These are phyloP conservation scores for Psidium friedrichsthalianum DNA, from an alignment of 345 rosid genomes.

Conservation along the genomic window DNA sequence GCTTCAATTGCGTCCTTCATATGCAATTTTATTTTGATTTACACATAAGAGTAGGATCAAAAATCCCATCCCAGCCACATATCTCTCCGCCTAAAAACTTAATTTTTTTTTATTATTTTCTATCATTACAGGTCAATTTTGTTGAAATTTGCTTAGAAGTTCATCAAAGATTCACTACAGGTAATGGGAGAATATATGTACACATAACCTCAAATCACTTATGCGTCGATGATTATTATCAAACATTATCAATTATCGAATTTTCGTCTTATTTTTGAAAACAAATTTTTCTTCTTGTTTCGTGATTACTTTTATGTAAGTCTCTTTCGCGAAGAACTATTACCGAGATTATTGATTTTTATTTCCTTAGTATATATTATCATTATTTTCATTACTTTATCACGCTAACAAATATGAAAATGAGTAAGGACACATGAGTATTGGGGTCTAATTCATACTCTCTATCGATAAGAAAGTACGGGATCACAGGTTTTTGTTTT, in stretches of 20 bases:
- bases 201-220: neutral
- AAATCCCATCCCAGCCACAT: neutral
- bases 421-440: neutral
- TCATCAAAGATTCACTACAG: neutral
- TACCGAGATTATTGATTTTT: neutral
- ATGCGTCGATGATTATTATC: neutral
- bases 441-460: too few relatives aligned
- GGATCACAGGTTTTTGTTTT: too few relatives aligned
- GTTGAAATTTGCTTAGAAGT: neutral
- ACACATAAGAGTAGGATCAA: neutral
- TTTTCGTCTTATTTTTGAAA: neutral
- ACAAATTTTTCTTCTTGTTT: neutral
- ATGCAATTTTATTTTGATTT: neutral
- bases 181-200: neutral
- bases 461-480: too few relatives aligned
- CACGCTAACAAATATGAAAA: neutral
- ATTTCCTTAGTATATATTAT: neutral
- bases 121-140: neutral
- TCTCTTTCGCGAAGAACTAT: too few relatives aligned
- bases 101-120: neutral
- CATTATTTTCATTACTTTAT: neutral
- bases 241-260: neutral
- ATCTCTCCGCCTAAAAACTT: neutral
- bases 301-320: too few relatives aligned
- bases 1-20: neutral